Evolutionary conservation across 176 grass and related monocot species (phyloP), one percentile per base, ranked within the genome.

Genomic region (Stipa capillata): DNA sequence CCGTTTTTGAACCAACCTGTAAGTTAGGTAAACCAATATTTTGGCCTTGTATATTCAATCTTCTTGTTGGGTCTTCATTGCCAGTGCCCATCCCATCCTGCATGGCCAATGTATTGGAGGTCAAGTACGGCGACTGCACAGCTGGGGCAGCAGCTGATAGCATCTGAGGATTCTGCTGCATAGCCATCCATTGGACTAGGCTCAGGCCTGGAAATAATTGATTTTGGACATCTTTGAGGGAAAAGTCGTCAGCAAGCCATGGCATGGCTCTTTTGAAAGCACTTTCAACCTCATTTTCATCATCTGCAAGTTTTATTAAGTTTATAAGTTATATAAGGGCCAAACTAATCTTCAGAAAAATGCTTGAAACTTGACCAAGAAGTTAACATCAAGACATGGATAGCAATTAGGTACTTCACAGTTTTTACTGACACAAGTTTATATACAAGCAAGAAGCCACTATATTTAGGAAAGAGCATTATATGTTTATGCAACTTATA

Each of bases 131-230:
- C 8, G 89, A 74, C 60, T 82, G 92, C 72, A 78, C 33, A 84
- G 82, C 35, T 69, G 87, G 74, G 57, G 90, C 45, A 24, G 61
- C 72, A 82, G 73, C 51, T 56, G 82, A 64, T 88, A 90, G 72
- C 84, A 87, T 87, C 53, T 94, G 89, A 61, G 80, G 83, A 85
- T 90, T 95, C 85, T 99, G 97, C 53, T 99, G 97, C 97, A 99
- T 93, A 53, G 97, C 80, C 97, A 99, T 99, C 97, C 97, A 99
- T 50, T 99, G 92, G 69, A 93, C 97, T 20, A 99, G 79, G 69
- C 49, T 99, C 47, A 99, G 72, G 20, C 97, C 97, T 36, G 92
- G 92, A 91, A 96, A 93, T 65, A 99, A 78, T 75, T 93, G 60
- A 78, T 69, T 93, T 78, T 93, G 92, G 69, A 89, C 80, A 83